Percentiles rank a stretch among this genome's conserved stretches.
Evolutionary conservation across 1,284 basidiomycete species (phyloP).

Genomic region (Heliocybe sulcata): DNA sequence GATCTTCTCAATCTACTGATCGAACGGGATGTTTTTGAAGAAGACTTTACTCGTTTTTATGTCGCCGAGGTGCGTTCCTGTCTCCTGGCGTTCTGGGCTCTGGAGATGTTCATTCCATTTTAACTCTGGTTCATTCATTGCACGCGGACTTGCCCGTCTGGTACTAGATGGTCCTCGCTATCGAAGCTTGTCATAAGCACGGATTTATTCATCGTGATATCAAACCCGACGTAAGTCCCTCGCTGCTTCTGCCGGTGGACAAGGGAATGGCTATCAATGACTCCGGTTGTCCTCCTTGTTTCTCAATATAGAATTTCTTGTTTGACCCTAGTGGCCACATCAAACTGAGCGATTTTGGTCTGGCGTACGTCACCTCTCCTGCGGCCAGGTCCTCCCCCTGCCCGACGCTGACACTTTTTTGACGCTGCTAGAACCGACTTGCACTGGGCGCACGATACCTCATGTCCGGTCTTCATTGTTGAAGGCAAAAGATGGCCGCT

Average conservation of each 20-base stretch:
- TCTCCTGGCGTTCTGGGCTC: slow-evolving; percentile 14
- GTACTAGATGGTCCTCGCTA: slow-evolving; percentile 87
- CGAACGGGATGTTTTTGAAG: slow-evolving; percentile 89
- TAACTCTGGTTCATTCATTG: slow-evolving; percentile 7
- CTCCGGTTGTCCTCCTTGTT: slow-evolving; percentile 16
- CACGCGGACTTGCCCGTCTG: slow-evolving; percentile 7
- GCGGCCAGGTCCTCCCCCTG: slow-evolving; percentile 6
- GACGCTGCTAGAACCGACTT: slow-evolving; percentile 58
- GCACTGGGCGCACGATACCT: slow-evolving; percentile 90
- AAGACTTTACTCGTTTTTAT: slow-evolving; percentile 93
- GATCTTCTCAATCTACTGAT: slow-evolving; percentile 95
- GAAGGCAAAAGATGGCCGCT: slow-evolving; percentile 6
- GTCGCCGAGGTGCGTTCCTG: slow-evolving; percentile 70
- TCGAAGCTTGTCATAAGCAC: slow-evolving; percentile 89
- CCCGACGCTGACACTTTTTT: slow-evolving; percentile 6
- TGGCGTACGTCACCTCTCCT: slow-evolving; percentile 57
- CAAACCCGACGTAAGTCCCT: slow-evolving; percentile 75
- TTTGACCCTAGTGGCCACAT: slow-evolving; percentile 93
- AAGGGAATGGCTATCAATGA: slow-evolving; percentile 3
- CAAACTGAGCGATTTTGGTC: slow-evolving; percentile 91
- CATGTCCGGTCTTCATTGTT: slow-evolving; percentile 42
- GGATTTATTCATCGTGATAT: slow-evolving; percentile 98
- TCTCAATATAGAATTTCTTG: slow-evolving; percentile 75
- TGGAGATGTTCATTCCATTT: slow-evolving; percentile 6
- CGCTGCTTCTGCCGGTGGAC: slow-evolving; percentile 15